Evolutionary conservation across 1,139 yeast genomes (phyloP), one percentile per base, ranked within the genome.

Genomic region (Schwanniomyces etchellsii): DNA sequence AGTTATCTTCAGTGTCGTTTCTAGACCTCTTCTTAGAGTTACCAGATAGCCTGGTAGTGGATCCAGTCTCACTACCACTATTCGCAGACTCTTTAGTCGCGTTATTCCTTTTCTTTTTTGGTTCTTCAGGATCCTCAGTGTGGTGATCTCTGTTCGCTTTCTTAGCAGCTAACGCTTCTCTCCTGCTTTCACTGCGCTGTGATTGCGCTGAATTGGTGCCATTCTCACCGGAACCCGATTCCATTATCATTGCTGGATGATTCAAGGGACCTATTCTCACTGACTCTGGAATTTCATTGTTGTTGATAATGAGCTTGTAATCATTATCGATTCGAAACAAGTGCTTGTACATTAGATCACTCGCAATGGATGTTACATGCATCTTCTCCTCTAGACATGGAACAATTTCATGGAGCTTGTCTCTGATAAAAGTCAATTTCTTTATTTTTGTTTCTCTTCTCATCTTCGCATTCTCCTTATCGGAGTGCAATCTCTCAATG

Each of bases 301-400:
- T 75, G 33, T 74, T 64, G 22, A 89, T 72, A 25, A 86, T 71
- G 32, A 81, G 77, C 35, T 72, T 65, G 59, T 77, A 89, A 50
- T 86, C 95, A 42, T 81, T 76, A 50, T 89, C 84, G 41, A 91
- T 70, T 29, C 96, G 66, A 32, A 65, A 69, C 42, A 85, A 63
- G 47, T 86, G 85, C 40, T 80, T 76, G 25, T 70, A 63, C 31
- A 88, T 71, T 14, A 81, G 72, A 45, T 89, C 97, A 18, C 85
- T 74, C 16, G 96, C 96, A 23, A 86, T 82, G 2, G 91, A 81
- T 3, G 97, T 93, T 23, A 91, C 96, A 52, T 91, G 96, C 94
- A 91, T 88, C 57, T 91, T 91, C 52, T 91, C 97, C 50, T 91
- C 98, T 36, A 91, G 62, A 42, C 96, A 86, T 0, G 97, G 97